Evolutionary conservation across 2,329 filamentous ascomycete species (phyloP).

Genomic region (Fusarium penzigii): DNA sequence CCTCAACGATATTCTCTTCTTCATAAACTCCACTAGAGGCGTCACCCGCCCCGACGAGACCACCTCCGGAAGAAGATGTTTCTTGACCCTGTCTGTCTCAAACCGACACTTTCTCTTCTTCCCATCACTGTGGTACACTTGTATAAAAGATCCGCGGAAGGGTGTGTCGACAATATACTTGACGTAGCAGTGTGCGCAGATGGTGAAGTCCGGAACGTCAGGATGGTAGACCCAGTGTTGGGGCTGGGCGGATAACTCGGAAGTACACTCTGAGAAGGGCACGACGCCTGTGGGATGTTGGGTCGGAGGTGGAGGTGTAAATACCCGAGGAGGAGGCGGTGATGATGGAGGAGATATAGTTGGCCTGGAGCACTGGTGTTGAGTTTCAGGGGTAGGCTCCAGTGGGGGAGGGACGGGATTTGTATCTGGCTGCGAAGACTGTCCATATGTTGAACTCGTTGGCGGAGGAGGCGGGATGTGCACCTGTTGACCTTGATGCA

Average conservation of each 20-base stretch:
- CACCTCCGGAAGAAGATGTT: slow-evolving; percentile 34
- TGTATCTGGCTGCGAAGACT: no score
- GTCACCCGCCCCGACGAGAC: slow-evolving; percentile 29
- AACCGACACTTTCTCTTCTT: slow-evolving; percentile 38
- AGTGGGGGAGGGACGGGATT: no score
- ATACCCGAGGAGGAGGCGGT: slow-evolving; percentile 9
- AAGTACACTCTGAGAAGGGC: slow-evolving; percentile 29
- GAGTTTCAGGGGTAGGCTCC: no score
- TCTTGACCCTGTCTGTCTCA: slow-evolving; percentile 32
- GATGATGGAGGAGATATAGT: not conserved
- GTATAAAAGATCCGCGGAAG: slow-evolving; percentile 31
- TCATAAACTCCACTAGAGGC: slow-evolving; percentile 32
- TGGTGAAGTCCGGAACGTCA: slow-evolving; percentile 30
- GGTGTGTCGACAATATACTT: slow-evolving; percentile 36
- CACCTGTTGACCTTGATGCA: not conserved
- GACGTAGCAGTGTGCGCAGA: slow-evolving; percentile 42
- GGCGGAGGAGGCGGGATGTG: slow-evolving; percentile 5
- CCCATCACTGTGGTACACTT: slow-evolving; percentile 20
- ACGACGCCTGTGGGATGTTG: slow-evolving; percentile 15
- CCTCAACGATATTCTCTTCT: slow-evolving; percentile 18
- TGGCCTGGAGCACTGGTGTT: not conserved
- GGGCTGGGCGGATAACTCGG: slow-evolving; percentile 24
- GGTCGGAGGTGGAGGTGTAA: slow-evolving; percentile 14
- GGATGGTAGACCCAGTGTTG: slow-evolving; percentile 42
- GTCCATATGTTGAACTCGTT: slow-evolving; percentile 1